phyloP scores from a whole-genome alignment of 2,329 filamentous ascomycete genomes.

The Penicillium sp. region DNA sequence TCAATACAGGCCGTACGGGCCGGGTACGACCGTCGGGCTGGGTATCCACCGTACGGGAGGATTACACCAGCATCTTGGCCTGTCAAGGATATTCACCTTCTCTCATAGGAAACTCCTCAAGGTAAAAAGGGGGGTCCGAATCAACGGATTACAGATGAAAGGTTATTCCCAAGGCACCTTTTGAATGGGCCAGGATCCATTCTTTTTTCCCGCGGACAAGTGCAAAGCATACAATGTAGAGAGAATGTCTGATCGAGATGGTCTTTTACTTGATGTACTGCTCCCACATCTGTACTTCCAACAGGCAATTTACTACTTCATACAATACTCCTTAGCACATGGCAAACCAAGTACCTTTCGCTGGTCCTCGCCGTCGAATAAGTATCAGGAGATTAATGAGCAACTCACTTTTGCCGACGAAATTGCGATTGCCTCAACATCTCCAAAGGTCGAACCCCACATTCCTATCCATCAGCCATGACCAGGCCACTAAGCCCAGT shows the following conservation, averaged over 20 bases:
- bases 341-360: not conserved
- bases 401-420: not conserved
- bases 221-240: too few relatives aligned
- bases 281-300: too few relatives aligned
- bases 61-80: conserved; percentile 12
- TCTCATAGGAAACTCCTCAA: not conserved
- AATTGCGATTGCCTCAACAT: conserved; percentile 20
- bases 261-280: too few relatives aligned
- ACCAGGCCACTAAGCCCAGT: not conserved
- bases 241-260: too few relatives aligned
- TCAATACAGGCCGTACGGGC: not conserved
- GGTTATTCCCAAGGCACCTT: not conserved
- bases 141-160: not conserved
- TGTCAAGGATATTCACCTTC: conserved; percentile 11
- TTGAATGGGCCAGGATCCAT: not conserved
- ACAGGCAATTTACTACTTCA: too few relatives aligned
- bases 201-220: not conserved
- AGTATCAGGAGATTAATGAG: not conserved
- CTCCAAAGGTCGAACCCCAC: conserved; percentile 13
- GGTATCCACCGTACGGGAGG: conserved; percentile 11
- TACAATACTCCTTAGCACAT: too few relatives aligned
- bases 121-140: not conserved
- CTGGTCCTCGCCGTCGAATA: not conserved
- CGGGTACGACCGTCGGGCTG: not conserved
- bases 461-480: conserved; percentile 12